These are phyloP conservation scores for Rhinocladiella similis DNA, from an alignment of 2,329 filamentous ascomycete species.

Conservation along the genomic window DNA sequence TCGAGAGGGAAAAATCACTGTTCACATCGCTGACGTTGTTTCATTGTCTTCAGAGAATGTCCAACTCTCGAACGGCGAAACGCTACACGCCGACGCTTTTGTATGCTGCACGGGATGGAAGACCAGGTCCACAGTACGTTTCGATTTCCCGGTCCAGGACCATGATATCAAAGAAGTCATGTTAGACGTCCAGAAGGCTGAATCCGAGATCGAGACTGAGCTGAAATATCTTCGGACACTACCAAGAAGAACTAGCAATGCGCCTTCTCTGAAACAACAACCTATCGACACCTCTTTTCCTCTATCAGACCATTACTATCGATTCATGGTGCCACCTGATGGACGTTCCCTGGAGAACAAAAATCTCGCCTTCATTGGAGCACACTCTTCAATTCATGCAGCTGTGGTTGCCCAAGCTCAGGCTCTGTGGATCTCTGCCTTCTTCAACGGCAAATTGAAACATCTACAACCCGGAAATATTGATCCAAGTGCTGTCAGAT, in stretches of 20 bases:
- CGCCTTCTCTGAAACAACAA: not conserved
- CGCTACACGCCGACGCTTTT: slow-evolving; percentile 50
- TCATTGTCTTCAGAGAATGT: slow-evolving; percentile 47
- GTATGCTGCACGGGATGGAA: slow-evolving; percentile 61
- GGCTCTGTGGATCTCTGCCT: slow-evolving; percentile 65
- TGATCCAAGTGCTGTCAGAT: slow-evolving; percentile 39
- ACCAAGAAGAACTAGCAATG: not conserved
- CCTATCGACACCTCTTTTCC: slow-evolving; percentile 27
- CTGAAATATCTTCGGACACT: not conserved
- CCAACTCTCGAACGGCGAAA: slow-evolving; percentile 49
- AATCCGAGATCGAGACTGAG: not conserved
- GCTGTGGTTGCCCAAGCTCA: slow-evolving; percentile 42
- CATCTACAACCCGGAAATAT: not conserved
- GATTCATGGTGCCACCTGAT: slow-evolving; percentile 45
- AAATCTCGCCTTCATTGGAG: slow-evolving; percentile 48
- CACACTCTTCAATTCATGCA: slow-evolving; percentile 48
- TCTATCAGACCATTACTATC: slow-evolving; percentile 40
- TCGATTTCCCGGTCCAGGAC: slow-evolving; percentile 42
- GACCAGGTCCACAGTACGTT: slow-evolving; percentile 43
- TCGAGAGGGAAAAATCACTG: slow-evolving; percentile 51
- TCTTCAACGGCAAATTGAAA: slow-evolving; percentile 1
- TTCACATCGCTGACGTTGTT: slow-evolving; percentile 58
- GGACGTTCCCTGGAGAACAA: slow-evolving; percentile 35
- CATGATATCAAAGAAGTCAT: not conserved
- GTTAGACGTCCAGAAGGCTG: not conserved